A percentile compares a stretch with the other conserved stretches of the same genome.
Conservation (phyloP, 306 rosid species). For the Casuarina equisetifolia region DNA sequence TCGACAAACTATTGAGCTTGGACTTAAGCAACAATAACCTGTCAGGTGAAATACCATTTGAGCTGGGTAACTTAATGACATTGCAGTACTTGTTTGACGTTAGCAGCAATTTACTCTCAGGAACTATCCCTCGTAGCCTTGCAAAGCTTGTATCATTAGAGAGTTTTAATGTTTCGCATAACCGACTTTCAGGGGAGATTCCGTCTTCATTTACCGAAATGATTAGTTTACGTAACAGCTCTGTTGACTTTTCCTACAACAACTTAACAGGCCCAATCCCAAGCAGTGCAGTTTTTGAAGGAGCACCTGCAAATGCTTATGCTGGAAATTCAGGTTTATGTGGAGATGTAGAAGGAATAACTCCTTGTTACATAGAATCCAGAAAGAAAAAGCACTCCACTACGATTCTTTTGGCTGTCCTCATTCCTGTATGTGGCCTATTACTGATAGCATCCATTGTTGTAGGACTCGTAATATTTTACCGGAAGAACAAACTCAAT, state of each 20-base stretch:
- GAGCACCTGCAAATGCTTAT: conserved; percentile 39
- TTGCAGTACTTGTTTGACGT: conserved; percentile 46
- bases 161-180: background rate
- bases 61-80: conserved; percentile 50
- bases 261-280: conserved; percentile 59
- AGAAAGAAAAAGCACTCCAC: conserved; percentile 26
- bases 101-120: conserved; percentile 60
- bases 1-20: conserved; percentile 16
- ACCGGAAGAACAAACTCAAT: conserved; percentile 14
- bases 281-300: conserved; percentile 31
- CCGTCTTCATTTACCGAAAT: background rate
- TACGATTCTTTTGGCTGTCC: conserved; percentile 43
- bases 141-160: background rate
- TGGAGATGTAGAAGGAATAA: conserved; percentile 42
- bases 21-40: too few relatives aligned
- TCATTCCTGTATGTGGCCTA: conserved; percentile 42
- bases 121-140: conserved; percentile 2
- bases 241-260: conserved; percentile 62
- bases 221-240: conserved; percentile 38
- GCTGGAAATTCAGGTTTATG: conserved; percentile 57
- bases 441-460: conserved; percentile 24
- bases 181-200: too few relatives aligned
- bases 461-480: conserved; percentile 16
- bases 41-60: conserved; percentile 30
- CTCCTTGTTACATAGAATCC: conserved; percentile 17